A percentile compares a stretch with the other conserved stretches of the same genome.
Conservation (phyloP, 768 basidiomycete genomes). For the Mycena rebaudengoi region DNA sequence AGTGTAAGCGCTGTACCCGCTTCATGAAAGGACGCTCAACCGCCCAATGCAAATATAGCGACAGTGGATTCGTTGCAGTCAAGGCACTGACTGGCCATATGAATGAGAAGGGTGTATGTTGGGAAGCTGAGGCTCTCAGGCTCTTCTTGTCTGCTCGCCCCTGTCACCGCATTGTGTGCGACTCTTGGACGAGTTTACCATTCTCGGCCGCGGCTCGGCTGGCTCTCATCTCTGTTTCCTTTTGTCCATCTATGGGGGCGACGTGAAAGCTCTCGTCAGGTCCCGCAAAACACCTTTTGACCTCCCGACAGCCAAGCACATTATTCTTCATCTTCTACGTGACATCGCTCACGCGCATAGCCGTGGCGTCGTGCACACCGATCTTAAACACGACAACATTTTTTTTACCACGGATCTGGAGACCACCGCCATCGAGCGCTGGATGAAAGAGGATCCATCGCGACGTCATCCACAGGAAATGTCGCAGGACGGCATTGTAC, state of each 20-base stretch:
- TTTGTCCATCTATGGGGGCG: slow-evolving; percentile 33
- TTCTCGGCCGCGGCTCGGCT: slow-evolving; percentile 29
- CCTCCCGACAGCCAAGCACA: slow-evolving; percentile 36
- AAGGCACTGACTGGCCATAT: slow-evolving; percentile 39
- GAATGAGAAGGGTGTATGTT: slow-evolving; percentile 21
- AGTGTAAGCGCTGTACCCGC: slow-evolving; percentile 22
- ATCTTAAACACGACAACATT: slow-evolving; percentile 42
- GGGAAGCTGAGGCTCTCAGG: slow-evolving; percentile 33
- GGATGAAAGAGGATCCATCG: slow-evolving; percentile 27
- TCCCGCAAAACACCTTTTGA: slow-evolving; percentile 26
- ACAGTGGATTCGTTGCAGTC: slow-evolving; percentile 38
- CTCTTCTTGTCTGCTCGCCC: slow-evolving; percentile 7
- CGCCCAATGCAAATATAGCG: slow-evolving; percentile 16
- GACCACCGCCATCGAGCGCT: slow-evolving; percentile 20
- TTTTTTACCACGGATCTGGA: slow-evolving; percentile 27
- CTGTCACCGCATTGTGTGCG: slow-evolving; percentile 25
- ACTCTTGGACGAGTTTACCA: slow-evolving; percentile 33
- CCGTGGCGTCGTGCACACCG: slow-evolving; percentile 36
- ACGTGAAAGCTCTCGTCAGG: slow-evolving; percentile 29
- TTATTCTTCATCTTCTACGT: slow-evolving; percentile 33
- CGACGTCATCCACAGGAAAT: slow-evolving; percentile 31
- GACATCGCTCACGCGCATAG: slow-evolving; percentile 33
- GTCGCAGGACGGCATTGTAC: slow-evolving; percentile 30
- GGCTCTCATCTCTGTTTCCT: slow-evolving; percentile 40
- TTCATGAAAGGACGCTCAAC: slow-evolving; percentile 1